These are phyloP conservation scores for Backusella liffmaniae DNA, from an alignment of 192 early-diverging fungal genomes.

Conservation along the genomic window DNA sequence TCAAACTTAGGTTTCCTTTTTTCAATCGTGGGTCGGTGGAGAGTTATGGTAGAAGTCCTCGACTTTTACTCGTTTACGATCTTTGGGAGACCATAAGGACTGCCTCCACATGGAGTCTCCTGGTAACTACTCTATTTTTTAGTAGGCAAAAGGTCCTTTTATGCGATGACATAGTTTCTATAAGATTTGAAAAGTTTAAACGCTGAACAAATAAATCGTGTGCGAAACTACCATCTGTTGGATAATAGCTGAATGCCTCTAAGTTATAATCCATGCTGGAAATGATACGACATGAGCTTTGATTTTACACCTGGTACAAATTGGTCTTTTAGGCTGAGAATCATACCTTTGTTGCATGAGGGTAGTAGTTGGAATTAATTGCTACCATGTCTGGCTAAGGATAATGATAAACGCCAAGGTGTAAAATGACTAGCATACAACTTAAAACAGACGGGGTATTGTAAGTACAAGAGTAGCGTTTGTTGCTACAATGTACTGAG, in stretches of 20 bases:
- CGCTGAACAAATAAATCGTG: no score
- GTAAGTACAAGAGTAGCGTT: slow-evolving; percentile 51
- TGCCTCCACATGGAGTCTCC: no score
- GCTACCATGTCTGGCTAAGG: slow-evolving; percentile 16
- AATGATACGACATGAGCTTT: slow-evolving; percentile 42
- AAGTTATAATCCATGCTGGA: slow-evolving; percentile 76
- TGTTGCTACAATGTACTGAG: slow-evolving; percentile 33
- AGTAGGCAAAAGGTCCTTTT: no score
- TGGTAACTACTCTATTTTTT: no score
- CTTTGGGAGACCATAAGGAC: no score
- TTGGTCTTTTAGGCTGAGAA: slow-evolving; percentile 22
- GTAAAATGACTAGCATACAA: slow-evolving; percentile 49
- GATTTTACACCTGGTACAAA: slow-evolving; percentile 24
- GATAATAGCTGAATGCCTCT: slow-evolving; percentile 76
- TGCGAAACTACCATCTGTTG: slow-evolving; percentile 75
- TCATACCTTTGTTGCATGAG: slow-evolving; percentile 29
- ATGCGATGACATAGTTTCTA: no score
- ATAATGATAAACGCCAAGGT: slow-evolving; percentile 39
- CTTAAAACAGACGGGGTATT: no score
- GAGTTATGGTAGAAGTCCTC: no score
- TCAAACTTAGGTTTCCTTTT: no score
- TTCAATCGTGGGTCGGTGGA: no score
- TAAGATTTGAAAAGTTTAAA: no score
- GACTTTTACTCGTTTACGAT: no score
- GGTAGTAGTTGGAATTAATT: slow-evolving; percentile 30